Conservation (phyloP, 768 basidiomycete species). For the Lentinus tigrinus region DNA sequence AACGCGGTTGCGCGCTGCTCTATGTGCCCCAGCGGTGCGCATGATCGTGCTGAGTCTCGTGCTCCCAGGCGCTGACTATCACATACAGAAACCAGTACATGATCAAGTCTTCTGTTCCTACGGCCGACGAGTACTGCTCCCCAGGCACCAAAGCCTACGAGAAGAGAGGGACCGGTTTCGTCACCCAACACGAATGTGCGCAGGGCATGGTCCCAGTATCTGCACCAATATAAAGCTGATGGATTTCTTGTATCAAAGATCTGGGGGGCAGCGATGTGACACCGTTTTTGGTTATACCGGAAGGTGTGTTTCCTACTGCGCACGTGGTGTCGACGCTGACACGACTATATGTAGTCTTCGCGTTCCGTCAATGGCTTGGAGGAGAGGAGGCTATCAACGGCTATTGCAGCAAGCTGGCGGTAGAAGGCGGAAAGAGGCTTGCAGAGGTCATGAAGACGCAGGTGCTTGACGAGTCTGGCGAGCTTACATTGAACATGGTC, state of each 20-base stretch:
- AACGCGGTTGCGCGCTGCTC: constrained; percentile 65
- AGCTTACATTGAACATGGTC: constrained; percentile 74
- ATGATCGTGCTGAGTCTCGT: background rate
- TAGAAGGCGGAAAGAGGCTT: constrained; percentile 60
- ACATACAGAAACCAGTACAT: constrained; percentile 57
- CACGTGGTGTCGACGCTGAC: background rate
- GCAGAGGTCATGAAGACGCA: constrained; percentile 60
- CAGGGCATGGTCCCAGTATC: background rate
- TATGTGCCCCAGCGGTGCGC: constrained; percentile 68
- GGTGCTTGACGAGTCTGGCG: constrained; percentile 58
- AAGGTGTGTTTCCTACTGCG: constrained; percentile 38
- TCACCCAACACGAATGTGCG: constrained; percentile 26
- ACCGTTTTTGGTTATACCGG: constrained; percentile 50
- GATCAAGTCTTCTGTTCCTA: constrained; percentile 60
- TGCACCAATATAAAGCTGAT: background rate
- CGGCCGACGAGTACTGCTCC: constrained; percentile 50
- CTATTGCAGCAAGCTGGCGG: constrained; percentile 70
- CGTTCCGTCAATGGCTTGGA: constrained; percentile 72
- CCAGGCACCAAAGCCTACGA: constrained; percentile 23
- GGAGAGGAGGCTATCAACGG: constrained; percentile 70
- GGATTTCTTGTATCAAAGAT: constrained; percentile 53
- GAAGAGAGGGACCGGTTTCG: constrained; percentile 20
- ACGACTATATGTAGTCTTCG: constrained; percentile 45
- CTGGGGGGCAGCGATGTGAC: constrained; percentile 45
- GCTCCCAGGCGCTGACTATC: background rate